Conservation (phyloP, 1,139 yeast species). For the Pichia sp. region DNA sequence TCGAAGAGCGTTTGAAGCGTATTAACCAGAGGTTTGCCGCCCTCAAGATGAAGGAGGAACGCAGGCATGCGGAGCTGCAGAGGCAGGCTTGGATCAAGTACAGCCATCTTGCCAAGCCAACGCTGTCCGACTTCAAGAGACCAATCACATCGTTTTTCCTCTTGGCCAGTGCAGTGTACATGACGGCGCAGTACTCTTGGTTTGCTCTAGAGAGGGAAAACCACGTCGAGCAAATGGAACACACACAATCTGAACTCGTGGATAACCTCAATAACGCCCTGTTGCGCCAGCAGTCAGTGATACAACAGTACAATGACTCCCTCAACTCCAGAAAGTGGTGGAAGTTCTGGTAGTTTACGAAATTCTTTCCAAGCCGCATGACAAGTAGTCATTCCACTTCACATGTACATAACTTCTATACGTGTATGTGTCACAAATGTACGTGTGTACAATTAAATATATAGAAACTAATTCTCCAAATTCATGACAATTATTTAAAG, state of each 20-base stretch:
- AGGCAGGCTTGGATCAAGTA: constrained; percentile 21
- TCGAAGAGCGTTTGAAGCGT: constrained; percentile 26
- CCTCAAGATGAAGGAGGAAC: constrained; percentile 25
- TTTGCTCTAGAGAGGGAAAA: constrained; percentile 27
- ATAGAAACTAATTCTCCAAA: neutral
- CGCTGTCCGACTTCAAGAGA: constrained; percentile 27
- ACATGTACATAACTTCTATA: neutral
- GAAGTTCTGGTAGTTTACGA: constrained; percentile 11
- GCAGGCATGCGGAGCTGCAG: constrained; percentile 20
- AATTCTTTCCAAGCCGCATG: no score
- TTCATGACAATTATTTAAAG: constrained; percentile 10
- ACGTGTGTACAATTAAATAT: neutral
- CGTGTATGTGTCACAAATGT: neutral
- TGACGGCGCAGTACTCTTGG: constrained; percentile 30
- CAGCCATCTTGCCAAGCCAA: constrained; percentile 22
- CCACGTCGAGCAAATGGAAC: constrained; percentile 23
- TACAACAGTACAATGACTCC: constrained; percentile 9
- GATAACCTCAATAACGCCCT: constrained; percentile 24
- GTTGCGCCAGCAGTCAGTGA: constrained; percentile 21
- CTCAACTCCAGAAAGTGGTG: constrained; percentile 7
- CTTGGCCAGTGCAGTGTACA: constrained; percentile 28
- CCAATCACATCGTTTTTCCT: constrained; percentile 29
- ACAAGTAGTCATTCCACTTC: neutral
- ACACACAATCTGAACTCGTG: constrained; percentile 23
- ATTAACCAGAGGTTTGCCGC: constrained; percentile 23